A percentile compares a stretch with the other conserved stretches of the same genome.
Evolutionary conservation across 768 basidiomycete genomes (phyloP).

Genomic region (Hericium alpestre): DNA sequence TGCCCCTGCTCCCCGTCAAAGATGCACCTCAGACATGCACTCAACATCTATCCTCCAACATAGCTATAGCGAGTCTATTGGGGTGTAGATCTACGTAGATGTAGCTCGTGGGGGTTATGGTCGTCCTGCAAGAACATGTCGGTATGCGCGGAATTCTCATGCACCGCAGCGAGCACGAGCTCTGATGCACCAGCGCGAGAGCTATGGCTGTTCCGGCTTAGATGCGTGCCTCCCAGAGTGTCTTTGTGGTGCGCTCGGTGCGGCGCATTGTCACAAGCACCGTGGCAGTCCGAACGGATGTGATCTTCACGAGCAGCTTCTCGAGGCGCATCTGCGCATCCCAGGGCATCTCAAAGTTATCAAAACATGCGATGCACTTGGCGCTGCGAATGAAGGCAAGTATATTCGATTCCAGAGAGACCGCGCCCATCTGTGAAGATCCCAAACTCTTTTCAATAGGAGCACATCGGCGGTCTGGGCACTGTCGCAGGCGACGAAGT

Average conservation of each 20-base stretch:
- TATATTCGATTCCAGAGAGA: neutral
- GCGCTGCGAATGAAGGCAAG: neutral
- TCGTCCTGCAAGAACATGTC: no score
- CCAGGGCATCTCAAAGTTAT: conserved; percentile 4
- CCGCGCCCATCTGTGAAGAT: neutral
- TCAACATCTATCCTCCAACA: no score
- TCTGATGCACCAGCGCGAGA: no score
- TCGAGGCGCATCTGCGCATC: neutral
- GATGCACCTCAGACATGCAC: no score
- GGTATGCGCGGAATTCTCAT: no score
- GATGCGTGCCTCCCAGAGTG: no score
- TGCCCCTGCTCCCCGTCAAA: no score
- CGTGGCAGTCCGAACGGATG: neutral
- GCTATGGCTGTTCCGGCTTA: no score
- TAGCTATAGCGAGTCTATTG: no score
- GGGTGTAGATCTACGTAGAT: no score
- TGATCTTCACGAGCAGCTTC: neutral
- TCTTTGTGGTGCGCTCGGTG: neutral
- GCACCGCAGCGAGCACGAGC: no score
- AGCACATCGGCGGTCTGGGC: neutral
- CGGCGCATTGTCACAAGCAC: neutral
- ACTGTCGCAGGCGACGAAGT: conserved; percentile 5
- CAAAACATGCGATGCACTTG: neutral
- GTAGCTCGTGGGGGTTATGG: no score
- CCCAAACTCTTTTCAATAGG: neutral